A percentile compares a stretch with the other conserved stretches of the same genome.
Evolutionary conservation across 257 asterid genomes (phyloP).

Genomic region (Datura wrightii): DNA sequence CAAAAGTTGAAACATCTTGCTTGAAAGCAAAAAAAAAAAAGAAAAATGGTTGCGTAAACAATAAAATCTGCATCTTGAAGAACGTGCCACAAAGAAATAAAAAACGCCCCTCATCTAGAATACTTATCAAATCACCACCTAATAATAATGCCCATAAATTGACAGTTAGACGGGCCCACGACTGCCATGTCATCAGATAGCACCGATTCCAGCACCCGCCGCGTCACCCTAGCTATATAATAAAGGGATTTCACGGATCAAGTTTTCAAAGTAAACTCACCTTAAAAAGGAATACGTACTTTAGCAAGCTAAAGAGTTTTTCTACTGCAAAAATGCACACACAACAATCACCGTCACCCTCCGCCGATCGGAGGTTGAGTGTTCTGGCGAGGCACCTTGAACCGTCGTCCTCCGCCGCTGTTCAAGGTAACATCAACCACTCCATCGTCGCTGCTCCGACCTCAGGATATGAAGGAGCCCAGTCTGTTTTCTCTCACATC

Average conservation of each 20-base stretch:
- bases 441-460: slow-evolving; percentile 66
- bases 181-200: slow-evolving; percentile 7
- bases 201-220: not conserved
- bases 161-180: not conserved
- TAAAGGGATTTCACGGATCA: not conserved
- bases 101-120: not conserved
- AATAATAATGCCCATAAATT: not conserved
- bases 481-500: slow-evolving; percentile 71
- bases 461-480: slow-evolving; percentile 43
- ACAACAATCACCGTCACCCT: slow-evolving; percentile 37
- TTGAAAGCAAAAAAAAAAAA: not conserved
- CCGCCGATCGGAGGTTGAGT: slow-evolving; percentile 71
- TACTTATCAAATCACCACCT: slow-evolving; percentile 15
- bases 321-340: slow-evolving; percentile 52
- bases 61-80: not conserved
- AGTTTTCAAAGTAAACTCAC: not conserved
- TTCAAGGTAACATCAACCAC: slow-evolving; percentile 33
- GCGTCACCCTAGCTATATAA: slow-evolving; percentile 10
- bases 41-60: not conserved
- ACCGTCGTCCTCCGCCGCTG: slow-evolving; percentile 43
- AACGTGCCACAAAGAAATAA: not conserved
- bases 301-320: not conserved
- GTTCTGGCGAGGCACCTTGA: slow-evolving; percentile 70
- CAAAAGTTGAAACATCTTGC: not conserved
- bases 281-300: slow-evolving; percentile 17